A percentile compares a stretch with the other conserved stretches of the same genome.
Conservation (phyloP, 352 stramenopile genomes). For the Pythium utonaiense region DNA sequence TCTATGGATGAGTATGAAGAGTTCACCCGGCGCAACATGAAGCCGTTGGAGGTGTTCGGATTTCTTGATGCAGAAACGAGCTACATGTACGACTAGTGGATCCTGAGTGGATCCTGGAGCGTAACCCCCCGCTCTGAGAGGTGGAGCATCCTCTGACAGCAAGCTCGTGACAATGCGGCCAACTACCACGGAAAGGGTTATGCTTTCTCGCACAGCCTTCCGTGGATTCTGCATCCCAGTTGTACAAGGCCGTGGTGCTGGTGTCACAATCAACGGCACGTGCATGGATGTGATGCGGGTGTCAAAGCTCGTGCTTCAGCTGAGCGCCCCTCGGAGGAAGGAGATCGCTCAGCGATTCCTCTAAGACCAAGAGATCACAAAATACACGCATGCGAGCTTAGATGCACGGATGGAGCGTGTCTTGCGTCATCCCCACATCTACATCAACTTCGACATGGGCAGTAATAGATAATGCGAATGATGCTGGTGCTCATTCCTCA, state of each 20-base stretch:
- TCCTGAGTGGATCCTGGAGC: neutral
- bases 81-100: slow-evolving; percentile 14
- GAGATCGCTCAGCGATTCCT: neutral
- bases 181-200: slow-evolving; percentile 3
- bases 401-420: neutral
- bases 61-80: neutral
- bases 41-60: neutral
- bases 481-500: neutral
- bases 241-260: neutral
- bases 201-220: neutral
- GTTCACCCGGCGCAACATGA: neutral
- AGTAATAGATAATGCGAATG: too few relatives aligned
- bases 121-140: slow-evolving; percentile 7
- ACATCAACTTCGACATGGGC: neutral
- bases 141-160: neutral
- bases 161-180: slow-evolving; percentile 2
- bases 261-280: neutral
- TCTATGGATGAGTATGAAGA: neutral
- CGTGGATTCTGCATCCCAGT: neutral
- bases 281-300: neutral
- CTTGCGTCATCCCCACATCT: neutral
- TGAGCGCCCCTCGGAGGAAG: neutral
- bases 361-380: neutral
- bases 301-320: neutral
- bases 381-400: neutral